Base-by-base conservation (phyloP, 2,329 filamentous ascomycete species). In the Chaetoscypha palmicola region DNA sequence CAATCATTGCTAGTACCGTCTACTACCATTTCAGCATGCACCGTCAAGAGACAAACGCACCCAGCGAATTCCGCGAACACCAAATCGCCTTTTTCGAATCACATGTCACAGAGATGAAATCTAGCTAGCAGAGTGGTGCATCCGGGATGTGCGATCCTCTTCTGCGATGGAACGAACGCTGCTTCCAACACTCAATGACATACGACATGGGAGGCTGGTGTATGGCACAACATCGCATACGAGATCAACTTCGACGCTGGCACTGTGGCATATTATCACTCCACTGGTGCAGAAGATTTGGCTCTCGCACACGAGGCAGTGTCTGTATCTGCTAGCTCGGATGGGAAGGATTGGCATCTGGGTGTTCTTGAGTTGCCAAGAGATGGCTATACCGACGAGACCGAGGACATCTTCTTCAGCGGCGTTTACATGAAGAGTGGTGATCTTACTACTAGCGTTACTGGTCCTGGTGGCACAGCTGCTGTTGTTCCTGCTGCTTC, bases 101-200 rank as follows among this genome's bases (percentile, higher is more conserved):
- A 62, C 81, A 86, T 64, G 86, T 86, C 64, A 85, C 81, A n/a
- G 82, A 86, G 67, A 68, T 86, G 59, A 83, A 84, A 66, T 77
- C 76, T 43, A 81, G 81, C 41, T 75, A 72, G 70, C 20, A 42
- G 11, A 77, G 76, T 46, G 81, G 81, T 41, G 75, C 72, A 41
- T 43, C 58, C 19, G 67, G 62, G 38, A 64, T 63, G 64, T 19
- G 61, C 17, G 67, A 72, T 43, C 64, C 69, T 31, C 68, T 85
- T 52, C 68, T 86, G 50, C 74, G 77, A 53, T 86, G 81, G 78
- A 74, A 77, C 62, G 78, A 74, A 77, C 62, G 77, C 77, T 5
- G 68, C 69, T 48, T 72, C 77, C 16, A 64, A 72, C 53, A 72
- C 71, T 32, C 67, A 82, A 54, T 86, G 80, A 79, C 73, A 72